Conservation (phyloP, 768 basidiomycete genomes). For the Lentinula boryana region DNA sequence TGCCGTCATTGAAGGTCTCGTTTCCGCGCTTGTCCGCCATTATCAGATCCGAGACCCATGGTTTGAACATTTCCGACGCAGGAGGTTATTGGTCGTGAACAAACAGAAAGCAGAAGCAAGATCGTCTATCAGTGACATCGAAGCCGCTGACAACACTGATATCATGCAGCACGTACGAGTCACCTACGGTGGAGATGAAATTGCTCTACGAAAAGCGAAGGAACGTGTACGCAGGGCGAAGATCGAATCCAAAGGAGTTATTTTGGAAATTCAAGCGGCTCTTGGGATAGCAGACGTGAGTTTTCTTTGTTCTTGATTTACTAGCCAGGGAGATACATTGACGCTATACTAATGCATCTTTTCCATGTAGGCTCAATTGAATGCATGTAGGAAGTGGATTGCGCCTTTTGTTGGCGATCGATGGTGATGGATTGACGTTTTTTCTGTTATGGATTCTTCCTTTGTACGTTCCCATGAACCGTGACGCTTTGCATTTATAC, state of each 20-base stretch:
- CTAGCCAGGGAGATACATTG: not conserved
- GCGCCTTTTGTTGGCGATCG: not conserved
- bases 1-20: conserved; percentile 41
- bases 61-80: conserved; percentile 7
- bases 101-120: not conserved
- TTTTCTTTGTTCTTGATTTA: not conserved
- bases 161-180: not conserved
- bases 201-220: not conserved
- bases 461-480: not conserved
- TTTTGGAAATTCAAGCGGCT: not conserved
- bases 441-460: not conserved
- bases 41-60: conserved; percentile 27
- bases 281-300: conserved; percentile 3
- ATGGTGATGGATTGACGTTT: not conserved
- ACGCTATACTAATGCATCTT: not conserved
- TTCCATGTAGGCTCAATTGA: not conserved
- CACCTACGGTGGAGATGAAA: not conserved
- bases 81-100: not conserved
- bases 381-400: conserved; percentile 5
- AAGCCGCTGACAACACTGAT: not conserved
- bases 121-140: not conserved
- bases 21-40: conserved; percentile 28
- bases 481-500: not conserved
- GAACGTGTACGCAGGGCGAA: conserved; percentile 1
- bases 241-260: conserved; percentile 4